Percentiles rank a stretch among this genome's conserved stretches.
These are phyloP conservation scores for Alternaria dauci DNA, from an alignment of 2,329 filamentous ascomycete genomes.

Conservation along the genomic window DNA sequence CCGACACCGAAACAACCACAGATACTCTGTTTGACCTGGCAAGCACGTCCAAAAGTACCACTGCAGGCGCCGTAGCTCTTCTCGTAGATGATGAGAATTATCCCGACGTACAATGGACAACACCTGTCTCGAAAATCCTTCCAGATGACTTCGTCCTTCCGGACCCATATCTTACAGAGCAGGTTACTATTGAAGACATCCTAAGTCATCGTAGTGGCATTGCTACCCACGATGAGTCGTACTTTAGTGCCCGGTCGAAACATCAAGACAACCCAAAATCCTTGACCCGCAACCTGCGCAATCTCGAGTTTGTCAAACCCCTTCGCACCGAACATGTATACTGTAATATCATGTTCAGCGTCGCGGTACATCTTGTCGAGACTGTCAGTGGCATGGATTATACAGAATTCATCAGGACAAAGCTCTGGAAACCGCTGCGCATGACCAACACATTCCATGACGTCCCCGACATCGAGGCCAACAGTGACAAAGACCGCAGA, in stretches of 20 bases:
- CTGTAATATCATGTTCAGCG: constrained; percentile 63
- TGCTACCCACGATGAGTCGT: background rate
- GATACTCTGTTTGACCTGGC: background rate
- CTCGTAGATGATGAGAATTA: background rate
- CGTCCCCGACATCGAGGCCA: background rate
- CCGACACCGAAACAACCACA: background rate
- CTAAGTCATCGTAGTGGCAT: background rate
- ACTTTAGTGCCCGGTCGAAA: background rate
- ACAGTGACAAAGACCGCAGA: background rate
- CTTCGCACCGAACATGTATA: constrained; percentile 59
- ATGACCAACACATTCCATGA: background rate
- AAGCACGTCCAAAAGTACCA: background rate
- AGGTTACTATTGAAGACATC: background rate
- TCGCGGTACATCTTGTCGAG: constrained; percentile 58
- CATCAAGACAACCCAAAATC: constrained; percentile 5
- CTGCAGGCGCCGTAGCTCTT: background rate
- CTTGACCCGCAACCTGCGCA: constrained; percentile 47
- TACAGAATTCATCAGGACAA: background rate
- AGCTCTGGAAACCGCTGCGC: background rate
- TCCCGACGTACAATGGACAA: background rate
- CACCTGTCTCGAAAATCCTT: background rate
- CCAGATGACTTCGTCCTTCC: background rate
- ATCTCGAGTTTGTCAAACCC: constrained; percentile 54
- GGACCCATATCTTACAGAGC: background rate
- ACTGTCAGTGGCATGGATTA: constrained; percentile 47